Evolutionary conservation across 495 filamentous ascomycete genomes (phyloP), one percentile per base, ranked within the genome.

Genomic region (Podospora fimiseda): DNA sequence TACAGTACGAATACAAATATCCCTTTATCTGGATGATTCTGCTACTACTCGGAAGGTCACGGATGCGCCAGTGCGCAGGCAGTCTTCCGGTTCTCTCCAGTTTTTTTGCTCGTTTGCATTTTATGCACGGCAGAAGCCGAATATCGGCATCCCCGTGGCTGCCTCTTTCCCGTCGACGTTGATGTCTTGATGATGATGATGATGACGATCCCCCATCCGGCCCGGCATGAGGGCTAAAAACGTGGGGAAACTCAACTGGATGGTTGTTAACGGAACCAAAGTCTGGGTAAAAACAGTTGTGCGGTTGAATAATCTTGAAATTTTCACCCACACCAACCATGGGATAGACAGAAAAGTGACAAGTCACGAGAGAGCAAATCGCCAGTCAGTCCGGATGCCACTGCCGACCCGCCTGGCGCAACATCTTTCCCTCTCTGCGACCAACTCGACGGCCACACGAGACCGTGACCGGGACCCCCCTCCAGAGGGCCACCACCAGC

Each of bases 251-350:
- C n/a, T n/a, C n/a, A n/a, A n/a, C n/a, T n/a, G n/a, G n/a, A n/a
- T 6, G 13, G 22, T 37, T 14, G 19, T 22, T 22, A 20, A 18
- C 43, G 24, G 39, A 48, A 22, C 36, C 21, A 44, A 49, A 27
- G 16, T 41, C 33, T 58, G 58, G 60, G 21, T 60, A 63, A 58
- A n/a, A 63, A 56, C 51, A 63, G 52, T 57, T 37, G 55, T 56
- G 54, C 48, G 60, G 49, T 50, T 42, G 22, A 49, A 19, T 48
- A n/a, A n/a, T n/a, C n/a, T n/a, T n/a, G n/a, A n/a, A n/a, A n/a
- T 18, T 22, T 43, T 11, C 5, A 33, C 27, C 27, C 27, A 33
- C 27, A 33, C 27, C 27, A 20, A 9, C 23, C 30, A 43, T n/a
- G n/a, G n/a, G n/a, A n/a, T n/a, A n/a, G n/a, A n/a, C n/a, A n/a